A percentile compares a stretch with the other conserved stretches of the same genome.
phyloP scores from a whole-genome alignment of 768 basidiomycete species.

The Lentinula detonsa region DNA sequence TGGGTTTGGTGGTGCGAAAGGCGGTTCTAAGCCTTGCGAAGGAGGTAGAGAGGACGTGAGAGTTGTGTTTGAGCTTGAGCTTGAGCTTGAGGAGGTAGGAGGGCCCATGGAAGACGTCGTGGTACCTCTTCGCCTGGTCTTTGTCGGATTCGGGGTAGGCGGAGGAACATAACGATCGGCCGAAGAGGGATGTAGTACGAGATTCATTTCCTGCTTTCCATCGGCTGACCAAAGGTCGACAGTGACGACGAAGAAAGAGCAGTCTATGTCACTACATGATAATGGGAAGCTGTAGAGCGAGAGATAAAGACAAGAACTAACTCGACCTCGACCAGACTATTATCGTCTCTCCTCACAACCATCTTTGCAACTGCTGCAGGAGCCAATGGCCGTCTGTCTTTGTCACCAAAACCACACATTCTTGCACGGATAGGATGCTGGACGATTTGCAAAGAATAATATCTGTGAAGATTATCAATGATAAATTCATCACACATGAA shows the following conservation, averaged over 20 bases:
- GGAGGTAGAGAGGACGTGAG: constrained; percentile 40
- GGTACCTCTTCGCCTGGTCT: constrained; percentile 20
- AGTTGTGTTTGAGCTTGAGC: constrained; percentile 31
- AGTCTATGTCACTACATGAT: constrained; percentile 66
- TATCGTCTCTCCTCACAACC: constrained; percentile 63
- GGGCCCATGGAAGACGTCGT: constrained; percentile 3
- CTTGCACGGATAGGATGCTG: constrained; percentile 88
- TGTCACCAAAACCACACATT: constrained; percentile 97
- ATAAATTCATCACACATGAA: constrained; percentile 6
- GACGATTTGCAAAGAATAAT: constrained; percentile 79
- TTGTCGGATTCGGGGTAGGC: constrained; percentile 8
- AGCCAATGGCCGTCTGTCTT: constrained; percentile 89
- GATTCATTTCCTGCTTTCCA: constrained; percentile 77
- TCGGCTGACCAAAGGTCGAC: constrained; percentile 92
- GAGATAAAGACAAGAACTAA: constrained; percentile 30
- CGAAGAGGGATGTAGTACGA: constrained; percentile 82
- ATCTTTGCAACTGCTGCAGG: constrained; percentile 88
- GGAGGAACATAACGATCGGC: constrained; percentile 66
- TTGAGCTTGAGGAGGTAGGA: constrained; percentile 30
- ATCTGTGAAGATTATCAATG: constrained; percentile 31
- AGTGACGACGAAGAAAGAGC: constrained; percentile 83
- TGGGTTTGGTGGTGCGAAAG: constrained; percentile 34
- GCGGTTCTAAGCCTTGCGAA: constrained; percentile 32
- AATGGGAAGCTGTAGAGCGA: constrained; percentile 11
- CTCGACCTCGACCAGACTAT: constrained; percentile 69